A percentile compares a stretch with the other conserved stretches of the same genome.
Evolutionary conservation across 768 basidiomycete genomes (phyloP).

Genomic region (Suillus sp.): DNA sequence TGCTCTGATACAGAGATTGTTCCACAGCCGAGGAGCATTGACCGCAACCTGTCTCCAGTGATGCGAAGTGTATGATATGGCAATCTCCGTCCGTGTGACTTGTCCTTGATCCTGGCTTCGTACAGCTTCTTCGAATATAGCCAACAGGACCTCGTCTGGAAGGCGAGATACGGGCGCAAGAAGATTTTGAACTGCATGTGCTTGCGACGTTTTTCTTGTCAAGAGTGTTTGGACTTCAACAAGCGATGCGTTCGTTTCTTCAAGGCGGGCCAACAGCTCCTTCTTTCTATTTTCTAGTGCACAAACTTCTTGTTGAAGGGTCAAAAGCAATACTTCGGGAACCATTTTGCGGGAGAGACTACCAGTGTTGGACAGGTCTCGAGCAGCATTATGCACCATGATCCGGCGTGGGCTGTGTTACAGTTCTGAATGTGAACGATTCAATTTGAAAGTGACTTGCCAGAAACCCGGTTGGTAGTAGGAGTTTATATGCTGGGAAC

Average conservation of each 20-base stretch:
- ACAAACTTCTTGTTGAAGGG: conserved; percentile 8
- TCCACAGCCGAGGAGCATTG: conserved; percentile 7
- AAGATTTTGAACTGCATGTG: conserved; percentile 8
- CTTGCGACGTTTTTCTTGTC: conserved; percentile 2
- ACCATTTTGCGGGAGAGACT: background rate
- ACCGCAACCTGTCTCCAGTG: conserved; percentile 6
- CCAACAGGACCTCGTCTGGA: background rate
- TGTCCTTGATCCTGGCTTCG: conserved; percentile 6
- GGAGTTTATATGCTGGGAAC: background rate
- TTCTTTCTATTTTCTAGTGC: background rate
- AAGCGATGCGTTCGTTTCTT: conserved; percentile 1
- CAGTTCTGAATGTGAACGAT: background rate
- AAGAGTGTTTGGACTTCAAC: background rate
- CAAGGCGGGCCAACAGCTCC: background rate
- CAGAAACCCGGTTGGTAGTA: background rate
- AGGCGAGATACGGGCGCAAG: conserved; percentile 6
- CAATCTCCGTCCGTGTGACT: conserved; percentile 2
- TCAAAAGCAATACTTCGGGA: conserved; percentile 1
- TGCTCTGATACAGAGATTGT: conserved; percentile 7
- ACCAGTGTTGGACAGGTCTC: background rate
- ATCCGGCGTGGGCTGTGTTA: background rate
- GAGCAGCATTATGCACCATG: background rate
- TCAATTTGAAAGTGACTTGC: background rate
- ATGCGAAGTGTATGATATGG: conserved; percentile 8
- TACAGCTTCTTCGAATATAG: conserved; percentile 12